phyloP scores from a whole-genome alignment of 352 stramenopile genomes.

The Phytophthora kernoviae region DNA sequence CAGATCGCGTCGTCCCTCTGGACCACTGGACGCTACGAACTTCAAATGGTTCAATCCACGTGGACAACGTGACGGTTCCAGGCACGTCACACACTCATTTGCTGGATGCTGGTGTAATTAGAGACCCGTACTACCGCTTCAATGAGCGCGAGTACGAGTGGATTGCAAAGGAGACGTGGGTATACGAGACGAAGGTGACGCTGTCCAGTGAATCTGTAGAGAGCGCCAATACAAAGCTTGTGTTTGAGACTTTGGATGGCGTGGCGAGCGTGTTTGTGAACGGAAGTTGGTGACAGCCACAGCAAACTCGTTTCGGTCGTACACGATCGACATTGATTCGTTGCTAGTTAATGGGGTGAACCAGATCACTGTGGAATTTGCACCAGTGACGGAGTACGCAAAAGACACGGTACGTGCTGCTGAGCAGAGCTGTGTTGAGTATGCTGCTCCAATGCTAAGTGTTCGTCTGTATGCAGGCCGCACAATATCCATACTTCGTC shows the following conservation, averaged over 20 bases:
- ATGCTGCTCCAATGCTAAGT: background rate
- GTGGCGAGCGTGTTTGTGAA: slow-evolving; percentile 75
- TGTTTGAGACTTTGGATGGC: slow-evolving; percentile 77
- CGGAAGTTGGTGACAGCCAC: slow-evolving; percentile 50
- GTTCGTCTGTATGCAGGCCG: slow-evolving; percentile 41
- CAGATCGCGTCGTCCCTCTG: slow-evolving; percentile 34
- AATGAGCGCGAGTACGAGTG: slow-evolving; percentile 76
- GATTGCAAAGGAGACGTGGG: slow-evolving; percentile 73
- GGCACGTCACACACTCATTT: slow-evolving; percentile 80
- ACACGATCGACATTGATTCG: slow-evolving; percentile 45
- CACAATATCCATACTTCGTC: slow-evolving; percentile 76
- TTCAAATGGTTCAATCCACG: slow-evolving; percentile 58
- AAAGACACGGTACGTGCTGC: slow-evolving; percentile 31
- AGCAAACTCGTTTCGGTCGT: slow-evolving; percentile 70
- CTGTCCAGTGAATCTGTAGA: slow-evolving; percentile 16
- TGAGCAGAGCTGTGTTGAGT: background rate
- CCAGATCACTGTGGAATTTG: slow-evolving; percentile 63
- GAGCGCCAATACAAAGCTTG: slow-evolving; percentile 24
- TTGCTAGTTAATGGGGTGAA: slow-evolving; percentile 40
- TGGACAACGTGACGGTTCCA: slow-evolving; percentile 58
- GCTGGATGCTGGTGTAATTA: slow-evolving; percentile 59
- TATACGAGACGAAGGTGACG: slow-evolving; percentile 63
- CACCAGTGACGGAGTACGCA: slow-evolving; percentile 58
- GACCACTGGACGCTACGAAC: slow-evolving; percentile 55
- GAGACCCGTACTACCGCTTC: slow-evolving; percentile 70